These are phyloP conservation scores for Pholiota microspora DNA, from an alignment of 768 basidiomycete genomes.

Conservation along the genomic window DNA sequence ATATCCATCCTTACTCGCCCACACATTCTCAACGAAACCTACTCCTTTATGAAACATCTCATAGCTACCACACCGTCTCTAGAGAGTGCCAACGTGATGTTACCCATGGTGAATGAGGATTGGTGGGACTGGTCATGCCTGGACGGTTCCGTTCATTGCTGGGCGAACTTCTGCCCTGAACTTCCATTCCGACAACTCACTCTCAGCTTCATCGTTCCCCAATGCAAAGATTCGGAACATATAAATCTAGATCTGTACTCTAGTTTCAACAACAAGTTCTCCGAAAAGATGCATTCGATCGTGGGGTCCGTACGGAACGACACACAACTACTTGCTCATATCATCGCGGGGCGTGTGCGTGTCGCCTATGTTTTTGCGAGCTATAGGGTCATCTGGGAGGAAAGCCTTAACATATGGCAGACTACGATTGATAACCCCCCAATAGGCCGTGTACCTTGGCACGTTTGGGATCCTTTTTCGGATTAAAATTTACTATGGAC, in stretches of 20 bases:
- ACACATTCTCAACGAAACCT: background rate
- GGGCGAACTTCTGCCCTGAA: background rate
- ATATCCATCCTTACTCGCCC: background rate
- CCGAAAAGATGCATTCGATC: background rate
- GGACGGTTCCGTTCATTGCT: background rate
- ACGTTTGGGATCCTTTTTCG: background rate
- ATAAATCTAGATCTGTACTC: background rate
- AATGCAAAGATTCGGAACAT: background rate
- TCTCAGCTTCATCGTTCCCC: background rate
- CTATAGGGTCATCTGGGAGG: background rate
- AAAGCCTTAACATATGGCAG: background rate
- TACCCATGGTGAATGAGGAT: background rate
- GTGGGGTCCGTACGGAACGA: background rate
- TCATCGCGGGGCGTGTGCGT: background rate
- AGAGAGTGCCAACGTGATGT: background rate
- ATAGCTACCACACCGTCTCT: background rate
- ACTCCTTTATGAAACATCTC: background rate
- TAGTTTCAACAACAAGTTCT: background rate
- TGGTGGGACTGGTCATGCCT: background rate
- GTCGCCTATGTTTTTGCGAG: background rate
- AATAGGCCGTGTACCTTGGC: background rate
- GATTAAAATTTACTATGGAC: too few species aligned
- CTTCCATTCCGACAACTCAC: background rate
- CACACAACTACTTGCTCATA: background rate
- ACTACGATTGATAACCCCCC: background rate